Evolutionary conservation across 2,329 filamentous ascomycete species (phyloP), one percentile per base, ranked within the genome.

Genomic region (Thielaviopsis cerberus): DNA sequence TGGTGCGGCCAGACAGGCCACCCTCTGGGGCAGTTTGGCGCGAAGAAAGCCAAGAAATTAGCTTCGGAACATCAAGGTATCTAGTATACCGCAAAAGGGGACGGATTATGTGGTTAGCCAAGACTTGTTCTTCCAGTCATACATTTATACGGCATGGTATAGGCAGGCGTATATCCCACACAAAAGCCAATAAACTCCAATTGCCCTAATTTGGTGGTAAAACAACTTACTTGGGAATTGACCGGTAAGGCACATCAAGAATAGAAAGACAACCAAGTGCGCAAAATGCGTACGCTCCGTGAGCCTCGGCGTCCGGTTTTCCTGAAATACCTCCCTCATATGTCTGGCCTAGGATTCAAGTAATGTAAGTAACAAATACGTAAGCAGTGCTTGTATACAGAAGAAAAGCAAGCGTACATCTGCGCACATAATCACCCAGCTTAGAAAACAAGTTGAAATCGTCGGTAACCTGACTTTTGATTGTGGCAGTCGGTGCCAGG

Each of bases 201-300:
- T n/a, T n/a, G n/a, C n/a, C n/a, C n/a, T n/a, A 55, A 58, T 54
- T 57, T 57, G 55, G 61, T 24, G 59, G 58, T 57, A 52, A 55
- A 54, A 41, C 56, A 62, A 72, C 78, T 67, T 79, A 91, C 80
- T 78, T 82, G 61, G 81, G 76, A 63, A 96, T 81, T 62, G 80
- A 85, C 64, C 80, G 76, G 68, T 86, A 78, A 59, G 92, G 91
- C 59, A 83, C 76, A 66, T 87, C 89, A 53, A 97, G 73, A 63
- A 97, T 87, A 65, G 87, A 85, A 57, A 98, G 78, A 70, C 88
- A 94, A 58, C 85, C 92, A 60, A 98, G 74, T 58, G 87, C 90
- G 71, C 91, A 96, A 71, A 97, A 97, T 25, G 91, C 88, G 72
- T 97, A 98, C 63, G 88, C 92, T 61, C 92, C 92, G 71, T 98